These are phyloP conservation scores for Cyclotella kingstonii DNA, from an alignment of 108 stramenopile genomes.

Conservation along the genomic window DNA sequence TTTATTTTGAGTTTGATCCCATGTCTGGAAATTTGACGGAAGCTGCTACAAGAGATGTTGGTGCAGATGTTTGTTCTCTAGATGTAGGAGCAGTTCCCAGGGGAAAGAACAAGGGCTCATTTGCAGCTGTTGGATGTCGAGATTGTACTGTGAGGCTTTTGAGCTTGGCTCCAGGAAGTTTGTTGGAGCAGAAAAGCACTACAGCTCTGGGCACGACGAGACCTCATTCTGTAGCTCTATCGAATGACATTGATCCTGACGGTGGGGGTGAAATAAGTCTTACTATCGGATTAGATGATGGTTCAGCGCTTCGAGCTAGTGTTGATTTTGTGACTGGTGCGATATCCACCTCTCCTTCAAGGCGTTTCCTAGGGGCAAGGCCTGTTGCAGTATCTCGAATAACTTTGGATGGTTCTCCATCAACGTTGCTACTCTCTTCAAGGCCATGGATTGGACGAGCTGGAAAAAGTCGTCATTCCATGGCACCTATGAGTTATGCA, in stretches of 20 bases:
- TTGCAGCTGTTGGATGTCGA: slow-evolving; percentile 92
- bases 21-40: slow-evolving; percentile 76
- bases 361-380: slow-evolving; percentile 89
- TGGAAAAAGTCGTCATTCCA: slow-evolving; percentile 63
- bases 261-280: slow-evolving; percentile 60
- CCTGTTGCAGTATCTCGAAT: slow-evolving; percentile 90
- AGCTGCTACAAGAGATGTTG: slow-evolving; percentile 77
- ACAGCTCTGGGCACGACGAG: slow-evolving; percentile 61
- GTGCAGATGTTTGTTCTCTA: slow-evolving; percentile 89
- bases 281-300: slow-evolving; percentile 90
- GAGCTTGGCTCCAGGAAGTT: slow-evolving; percentile 76
- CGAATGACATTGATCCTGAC: slow-evolving; percentile 22
- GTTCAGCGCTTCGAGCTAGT: slow-evolving; percentile 77
- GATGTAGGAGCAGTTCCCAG: slow-evolving; percentile 85
- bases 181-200: slow-evolving; percentile 54
- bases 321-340: slow-evolving; percentile 89
- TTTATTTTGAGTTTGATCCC: slow-evolving; percentile 96
- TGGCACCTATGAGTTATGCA: slow-evolving; percentile 93
- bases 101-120: slow-evolving; percentile 76
- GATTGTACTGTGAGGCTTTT: slow-evolving; percentile 88
- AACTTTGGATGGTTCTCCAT: slow-evolving; percentile 59
- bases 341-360: slow-evolving; percentile 84
- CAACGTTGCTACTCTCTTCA: slow-evolving; percentile 88
- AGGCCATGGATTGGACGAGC: slow-evolving; percentile 91
- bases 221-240: slow-evolving; percentile 64